phyloP scores from a whole-genome alignment of 768 basidiomycete genomes.

The Flagelloscypha sp. region DNA sequence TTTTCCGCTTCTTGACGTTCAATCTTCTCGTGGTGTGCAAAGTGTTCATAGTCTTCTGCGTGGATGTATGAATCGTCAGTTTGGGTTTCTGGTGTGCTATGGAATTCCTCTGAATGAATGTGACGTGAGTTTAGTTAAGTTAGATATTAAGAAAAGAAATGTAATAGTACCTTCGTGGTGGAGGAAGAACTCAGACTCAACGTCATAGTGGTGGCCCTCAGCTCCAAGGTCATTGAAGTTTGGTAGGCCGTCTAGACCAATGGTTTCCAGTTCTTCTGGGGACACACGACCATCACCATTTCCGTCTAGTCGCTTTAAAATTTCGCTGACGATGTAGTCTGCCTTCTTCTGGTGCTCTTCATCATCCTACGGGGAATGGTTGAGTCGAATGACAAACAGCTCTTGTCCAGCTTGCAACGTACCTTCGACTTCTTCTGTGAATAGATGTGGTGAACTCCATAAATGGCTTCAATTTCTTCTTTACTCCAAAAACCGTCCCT shows the following conservation, averaged over 20 bases:
- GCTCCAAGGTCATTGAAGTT: slow-evolving; percentile 80
- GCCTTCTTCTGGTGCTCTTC: slow-evolving; percentile 78
- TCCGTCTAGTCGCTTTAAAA: slow-evolving; percentile 67
- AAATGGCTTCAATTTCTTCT: slow-evolving; percentile 90
- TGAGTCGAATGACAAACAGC: neutral
- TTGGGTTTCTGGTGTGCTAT: slow-evolving; percentile 95
- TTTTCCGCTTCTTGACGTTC: slow-evolving; percentile 77
- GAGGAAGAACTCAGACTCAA: slow-evolving; percentile 86
- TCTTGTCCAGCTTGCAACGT: too few relatives aligned
- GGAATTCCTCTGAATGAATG: slow-evolving; percentile 62
- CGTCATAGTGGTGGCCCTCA: slow-evolving; percentile 90
- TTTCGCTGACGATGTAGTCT: slow-evolving; percentile 60
- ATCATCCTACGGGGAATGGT: slow-evolving; percentile 44
- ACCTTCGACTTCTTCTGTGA: slow-evolving; percentile 77
- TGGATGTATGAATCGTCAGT: slow-evolving; percentile 92
- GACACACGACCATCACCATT: slow-evolving; percentile 64
- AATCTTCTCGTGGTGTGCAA: slow-evolving; percentile 79
- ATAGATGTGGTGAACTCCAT: slow-evolving; percentile 90
- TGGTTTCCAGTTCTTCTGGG: slow-evolving; percentile 60
- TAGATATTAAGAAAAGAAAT: neutral
- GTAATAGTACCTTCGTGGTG: slow-evolving; percentile 82
- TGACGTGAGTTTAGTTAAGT: slow-evolving; percentile 3
- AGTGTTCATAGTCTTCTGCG: slow-evolving; percentile 90
- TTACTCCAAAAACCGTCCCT: slow-evolving; percentile 79
- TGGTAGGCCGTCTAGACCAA: slow-evolving; percentile 70